Percentiles rank a stretch among this genome's conserved stretches.
Evolutionary conservation across 2,329 filamentous ascomycete species (phyloP).

Genomic region (Fusarium decemcellulare): DNA sequence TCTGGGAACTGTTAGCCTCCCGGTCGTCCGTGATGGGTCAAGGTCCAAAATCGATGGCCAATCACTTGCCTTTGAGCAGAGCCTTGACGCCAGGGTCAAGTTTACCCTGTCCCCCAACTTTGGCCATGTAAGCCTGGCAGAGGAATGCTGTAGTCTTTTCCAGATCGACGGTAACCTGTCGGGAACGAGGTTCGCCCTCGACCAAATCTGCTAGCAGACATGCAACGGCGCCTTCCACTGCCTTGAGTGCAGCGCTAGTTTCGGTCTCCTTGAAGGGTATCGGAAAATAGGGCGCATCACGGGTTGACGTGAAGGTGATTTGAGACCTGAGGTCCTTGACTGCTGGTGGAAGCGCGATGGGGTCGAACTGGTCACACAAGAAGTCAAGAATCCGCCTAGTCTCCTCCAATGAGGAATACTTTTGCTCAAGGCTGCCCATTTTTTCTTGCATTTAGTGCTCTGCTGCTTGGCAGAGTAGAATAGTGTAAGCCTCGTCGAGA

Average conservation of each 20-base stretch:
- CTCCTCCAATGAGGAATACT: slow-evolving; percentile 42
- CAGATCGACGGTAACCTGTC: slow-evolving; percentile 50
- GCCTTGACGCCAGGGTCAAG: slow-evolving; percentile 52
- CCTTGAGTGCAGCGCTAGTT: slow-evolving; percentile 59
- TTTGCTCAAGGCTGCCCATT: slow-evolving; percentile 30
- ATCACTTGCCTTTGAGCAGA: slow-evolving; percentile 48
- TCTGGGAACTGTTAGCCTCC: slow-evolving; percentile 59
- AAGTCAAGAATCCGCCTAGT: slow-evolving; percentile 39
- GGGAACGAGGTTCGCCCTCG: slow-evolving; percentile 19
- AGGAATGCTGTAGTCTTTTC: slow-evolving; percentile 61
- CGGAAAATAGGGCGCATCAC: slow-evolving; percentile 59
- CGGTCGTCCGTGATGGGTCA: background rate
- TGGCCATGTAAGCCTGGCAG: slow-evolving; percentile 54
- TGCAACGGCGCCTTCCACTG: slow-evolving; percentile 56
- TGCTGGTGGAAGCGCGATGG: slow-evolving; percentile 47
- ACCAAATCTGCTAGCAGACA: slow-evolving; percentile 49
- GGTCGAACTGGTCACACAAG: slow-evolving; percentile 45
- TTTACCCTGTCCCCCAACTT: slow-evolving; percentile 56
- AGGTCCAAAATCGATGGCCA: background rate
- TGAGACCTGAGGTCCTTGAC: slow-evolving; percentile 41
- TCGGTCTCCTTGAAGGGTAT: slow-evolving; percentile 65
- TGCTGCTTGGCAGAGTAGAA: slow-evolving; percentile 7
- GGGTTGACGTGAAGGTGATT: slow-evolving; percentile 52
- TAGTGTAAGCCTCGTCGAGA: background rate
- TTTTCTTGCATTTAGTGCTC: background rate